A percentile compares a stretch with the other conserved stretches of the same genome.
These are phyloP conservation scores for Plantago major DNA, from an alignment of 257 asterid species.

Conservation along the genomic window DNA sequence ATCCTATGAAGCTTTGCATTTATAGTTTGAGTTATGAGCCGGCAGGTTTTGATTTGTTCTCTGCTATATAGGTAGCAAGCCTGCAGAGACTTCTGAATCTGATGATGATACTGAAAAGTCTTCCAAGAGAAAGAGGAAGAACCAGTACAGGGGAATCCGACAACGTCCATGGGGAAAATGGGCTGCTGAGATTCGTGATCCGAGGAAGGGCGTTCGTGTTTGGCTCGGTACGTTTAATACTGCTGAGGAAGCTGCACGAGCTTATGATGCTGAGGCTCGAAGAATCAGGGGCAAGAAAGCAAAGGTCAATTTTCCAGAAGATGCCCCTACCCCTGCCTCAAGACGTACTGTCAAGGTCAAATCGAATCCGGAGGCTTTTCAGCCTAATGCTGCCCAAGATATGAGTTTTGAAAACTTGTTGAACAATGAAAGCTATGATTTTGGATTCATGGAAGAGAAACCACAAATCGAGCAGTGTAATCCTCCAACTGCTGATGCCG, in stretches of 20 bases:
- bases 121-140: slow-evolving; percentile 87
- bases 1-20: too few relatives aligned
- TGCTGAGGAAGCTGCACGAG: slow-evolving; percentile 99
- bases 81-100: slow-evolving; percentile 37
- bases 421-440: slow-evolving; percentile 28
- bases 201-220: slow-evolving; percentile 90
- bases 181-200: slow-evolving; percentile 99
- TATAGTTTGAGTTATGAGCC: background rate
- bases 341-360: slow-evolving; percentile 34
- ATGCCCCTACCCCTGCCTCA: slow-evolving; percentile 37
- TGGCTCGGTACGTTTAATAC: slow-evolving; percentile 99
- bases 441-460: slow-evolving; percentile 54
- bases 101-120: slow-evolving; percentile 58
- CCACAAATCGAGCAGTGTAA: slow-evolving; percentile 45
- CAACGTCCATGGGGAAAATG: slow-evolving; percentile 99
- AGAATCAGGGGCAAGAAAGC: slow-evolving; percentile 95
- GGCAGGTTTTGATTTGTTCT: background rate
- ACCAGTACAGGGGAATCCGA: slow-evolving; percentile 90
- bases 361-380: slow-evolving; percentile 24
- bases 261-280: slow-evolving; percentile 86
- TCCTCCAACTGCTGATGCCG: slow-evolving; percentile 32
- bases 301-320: slow-evolving; percentile 86
- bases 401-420: slow-evolving; percentile 26
- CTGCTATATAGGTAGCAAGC: slow-evolving; percentile 34
- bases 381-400: slow-evolving; percentile 21